Percentiles rank a stretch among this genome's conserved stretches.
Evolutionary conservation across 208 protist species (phyloP).

Genomic region (Crithidia acanthocephali): DNA sequence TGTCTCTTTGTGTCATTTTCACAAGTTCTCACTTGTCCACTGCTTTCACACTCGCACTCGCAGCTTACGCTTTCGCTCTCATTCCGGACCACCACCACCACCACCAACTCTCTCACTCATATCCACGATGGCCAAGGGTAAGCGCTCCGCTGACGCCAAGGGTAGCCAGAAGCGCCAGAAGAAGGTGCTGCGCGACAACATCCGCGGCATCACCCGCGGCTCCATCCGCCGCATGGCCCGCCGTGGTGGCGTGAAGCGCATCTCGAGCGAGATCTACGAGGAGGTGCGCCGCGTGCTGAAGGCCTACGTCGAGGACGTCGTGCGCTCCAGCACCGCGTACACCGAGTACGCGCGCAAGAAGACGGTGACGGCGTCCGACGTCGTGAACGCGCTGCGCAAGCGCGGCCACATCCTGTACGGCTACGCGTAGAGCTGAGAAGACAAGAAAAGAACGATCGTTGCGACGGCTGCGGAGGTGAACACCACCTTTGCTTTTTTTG

Average conservation of each 20-base stretch:
- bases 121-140: slow-evolving; percentile 78
- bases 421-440: slow-evolving; percentile 22
- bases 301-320: slow-evolving; percentile 79
- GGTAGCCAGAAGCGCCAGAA: slow-evolving; percentile 83
- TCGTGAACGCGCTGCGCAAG: slow-evolving; percentile 90
- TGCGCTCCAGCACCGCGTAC: neutral
- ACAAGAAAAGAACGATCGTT: neutral
- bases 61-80: no score
- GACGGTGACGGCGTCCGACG: slow-evolving; percentile 84
- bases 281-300: slow-evolving; percentile 84
- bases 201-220: slow-evolving; percentile 85
- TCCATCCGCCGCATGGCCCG: slow-evolving; percentile 91
- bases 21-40: neutral
- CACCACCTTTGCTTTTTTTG: neutral
- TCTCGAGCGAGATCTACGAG: slow-evolving; percentile 75
- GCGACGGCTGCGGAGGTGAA: neutral
- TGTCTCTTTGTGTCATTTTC: neutral
- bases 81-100: neutral
- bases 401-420: slow-evolving; percentile 89
- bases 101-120: neutral
- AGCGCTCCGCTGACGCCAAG: slow-evolving; percentile 74
- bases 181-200: slow-evolving; percentile 89
- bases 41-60: neutral
- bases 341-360: no score
- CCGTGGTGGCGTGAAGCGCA: slow-evolving; percentile 93